These are phyloP conservation scores for Aspergillus coremiiformis DNA, from an alignment of 495 filamentous ascomycete species.

Conservation along the genomic window DNA sequence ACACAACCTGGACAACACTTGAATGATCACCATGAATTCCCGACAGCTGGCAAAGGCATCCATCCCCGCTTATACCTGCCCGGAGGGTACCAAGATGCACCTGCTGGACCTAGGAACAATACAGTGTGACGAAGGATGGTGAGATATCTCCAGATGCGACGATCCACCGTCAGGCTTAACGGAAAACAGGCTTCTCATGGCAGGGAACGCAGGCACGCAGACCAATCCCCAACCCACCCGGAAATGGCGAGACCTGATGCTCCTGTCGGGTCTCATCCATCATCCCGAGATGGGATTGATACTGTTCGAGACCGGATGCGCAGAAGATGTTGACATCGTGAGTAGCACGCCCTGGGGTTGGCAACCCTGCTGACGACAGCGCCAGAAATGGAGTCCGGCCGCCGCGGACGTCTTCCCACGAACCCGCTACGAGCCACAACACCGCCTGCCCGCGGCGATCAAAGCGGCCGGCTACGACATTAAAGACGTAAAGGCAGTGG, in stretches of 20 bases:
- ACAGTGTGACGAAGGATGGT: slow-evolving; percentile 24
- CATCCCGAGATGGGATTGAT: slow-evolving; percentile 45
- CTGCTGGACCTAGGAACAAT: slow-evolving; percentile 24
- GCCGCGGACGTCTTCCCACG: slow-evolving; percentile 36
- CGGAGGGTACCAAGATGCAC: slow-evolving; percentile 25
- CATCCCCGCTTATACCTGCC: slow-evolving; percentile 7
- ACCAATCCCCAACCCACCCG: slow-evolving; percentile 23
- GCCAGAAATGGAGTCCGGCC: slow-evolving; percentile 35
- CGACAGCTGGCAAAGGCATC: neutral
- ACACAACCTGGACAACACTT: too few species aligned
- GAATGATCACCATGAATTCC: neutral
- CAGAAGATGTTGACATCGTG: slow-evolving; percentile 36
- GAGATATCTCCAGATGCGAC: neutral
- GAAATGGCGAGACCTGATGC: slow-evolving; percentile 35
- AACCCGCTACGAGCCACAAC: slow-evolving; percentile 26
- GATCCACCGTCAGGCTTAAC: neutral
- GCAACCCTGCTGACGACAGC: too few species aligned
- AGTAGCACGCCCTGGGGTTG: too few species aligned
- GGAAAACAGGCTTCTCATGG: slow-evolving; percentile 18
- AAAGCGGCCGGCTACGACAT: slow-evolving; percentile 36
- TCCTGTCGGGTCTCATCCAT: slow-evolving; percentile 42
- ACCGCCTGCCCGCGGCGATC: slow-evolving; percentile 34
- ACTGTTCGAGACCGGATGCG: slow-evolving; percentile 46
- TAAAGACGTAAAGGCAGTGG: slow-evolving; percentile 38
- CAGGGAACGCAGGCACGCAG: slow-evolving; percentile 20